Conservation (phyloP, 768 basidiomycete genomes). For the Termitomyces sp. region DNA sequence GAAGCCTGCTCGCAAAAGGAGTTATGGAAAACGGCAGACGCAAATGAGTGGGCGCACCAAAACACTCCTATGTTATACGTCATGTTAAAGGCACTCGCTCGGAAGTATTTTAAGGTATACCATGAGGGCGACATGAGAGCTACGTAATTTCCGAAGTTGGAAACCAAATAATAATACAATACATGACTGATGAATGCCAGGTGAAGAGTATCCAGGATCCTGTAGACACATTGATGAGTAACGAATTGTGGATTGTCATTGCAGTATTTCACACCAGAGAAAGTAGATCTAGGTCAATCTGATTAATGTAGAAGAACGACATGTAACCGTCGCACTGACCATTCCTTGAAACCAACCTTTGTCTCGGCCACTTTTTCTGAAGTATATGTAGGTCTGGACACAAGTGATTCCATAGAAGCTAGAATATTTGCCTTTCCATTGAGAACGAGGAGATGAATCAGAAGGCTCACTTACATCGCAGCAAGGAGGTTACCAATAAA, state of each 20-base stretch:
- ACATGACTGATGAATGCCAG: conserved; percentile 9
- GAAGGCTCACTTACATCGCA: not conserved
- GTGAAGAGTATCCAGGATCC: conserved; percentile 14
- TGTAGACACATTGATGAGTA: not conserved
- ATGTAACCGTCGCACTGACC: conserved; percentile 1
- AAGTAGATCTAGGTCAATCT: conserved; percentile 4
- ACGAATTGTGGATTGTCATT: not conserved
- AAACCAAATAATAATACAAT: conserved; percentile 11
- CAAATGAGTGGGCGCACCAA: not conserved
- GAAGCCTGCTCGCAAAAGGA: not conserved
- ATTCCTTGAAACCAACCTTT: conserved; percentile 4
- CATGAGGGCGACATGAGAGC: conserved; percentile 1
- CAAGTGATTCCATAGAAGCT: conserved; percentile 25
- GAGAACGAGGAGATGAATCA: not conserved
- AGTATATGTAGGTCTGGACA: conserved; percentile 12
- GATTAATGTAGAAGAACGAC: not conserved
- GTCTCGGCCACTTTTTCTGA: conserved; percentile 3
- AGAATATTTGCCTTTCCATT: not conserved
- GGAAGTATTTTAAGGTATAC: not conserved
- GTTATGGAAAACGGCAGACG: not conserved
- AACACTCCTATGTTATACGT: conserved; percentile 2
- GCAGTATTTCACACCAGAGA: conserved; percentile 6
- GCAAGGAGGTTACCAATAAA: not conserved
- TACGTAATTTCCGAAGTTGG: conserved; percentile 10
- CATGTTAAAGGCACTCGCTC: not conserved